Evolutionary conservation across 768 basidiomycete genomes (phyloP).

Genomic region (Amanita rubescens): DNA sequence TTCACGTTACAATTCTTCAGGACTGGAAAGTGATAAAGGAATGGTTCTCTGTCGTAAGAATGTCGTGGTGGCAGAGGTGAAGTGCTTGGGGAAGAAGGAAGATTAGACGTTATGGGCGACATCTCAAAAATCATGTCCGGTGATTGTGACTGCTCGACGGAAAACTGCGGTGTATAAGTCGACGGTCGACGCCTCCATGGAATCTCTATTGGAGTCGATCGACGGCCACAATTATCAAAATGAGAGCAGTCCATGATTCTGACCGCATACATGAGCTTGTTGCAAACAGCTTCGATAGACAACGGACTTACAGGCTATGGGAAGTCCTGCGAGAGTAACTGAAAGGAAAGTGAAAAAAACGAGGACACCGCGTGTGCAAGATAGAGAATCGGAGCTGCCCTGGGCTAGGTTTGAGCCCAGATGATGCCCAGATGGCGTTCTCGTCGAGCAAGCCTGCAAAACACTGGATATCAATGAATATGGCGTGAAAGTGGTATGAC

Average conservation of each 20-base stretch:
- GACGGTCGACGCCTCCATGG: slow-evolving; percentile 26
- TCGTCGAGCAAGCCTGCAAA: no score
- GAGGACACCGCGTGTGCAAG: not conserved
- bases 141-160: slow-evolving; percentile 25
- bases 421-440: not conserved
- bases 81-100: slow-evolving; percentile 16
- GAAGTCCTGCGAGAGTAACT: not conserved
- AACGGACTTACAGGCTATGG: slow-evolving; percentile 4
- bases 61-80: slow-evolving; percentile 15
- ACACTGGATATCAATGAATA: no score
- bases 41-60: slow-evolving; percentile 23
- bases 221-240: slow-evolving; percentile 14
- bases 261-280: slow-evolving; percentile 5
- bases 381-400: not conserved
- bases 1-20: slow-evolving; percentile 11
- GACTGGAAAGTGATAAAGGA: slow-evolving; percentile 33
- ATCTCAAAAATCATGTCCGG: slow-evolving; percentile 49
- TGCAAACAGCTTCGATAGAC: not conserved
- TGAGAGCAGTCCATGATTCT: slow-evolving; percentile 6
- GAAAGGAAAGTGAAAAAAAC: not conserved
- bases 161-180: slow-evolving; percentile 24
- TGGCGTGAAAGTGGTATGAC: no score
- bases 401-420: not conserved
- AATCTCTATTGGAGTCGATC: slow-evolving; percentile 40
- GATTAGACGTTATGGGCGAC: slow-evolving; percentile 35